Conservation (phyloP, 257 asterid genomes). For the Rubia yunnanensis region DNA sequence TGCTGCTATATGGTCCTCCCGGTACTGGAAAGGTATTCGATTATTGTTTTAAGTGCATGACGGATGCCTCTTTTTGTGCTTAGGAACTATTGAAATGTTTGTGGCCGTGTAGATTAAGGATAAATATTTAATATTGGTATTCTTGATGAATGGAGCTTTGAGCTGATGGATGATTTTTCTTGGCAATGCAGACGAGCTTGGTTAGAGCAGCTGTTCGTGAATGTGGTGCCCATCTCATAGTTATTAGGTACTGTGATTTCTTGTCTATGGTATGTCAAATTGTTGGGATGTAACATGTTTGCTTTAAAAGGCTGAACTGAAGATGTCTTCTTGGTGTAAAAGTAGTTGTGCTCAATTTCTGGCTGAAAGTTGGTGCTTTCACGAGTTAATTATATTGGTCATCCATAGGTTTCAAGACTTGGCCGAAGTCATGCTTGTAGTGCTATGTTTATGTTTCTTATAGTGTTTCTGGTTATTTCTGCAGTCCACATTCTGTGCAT, state of each 20-base stretch:
- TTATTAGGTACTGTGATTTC: constrained; percentile 46
- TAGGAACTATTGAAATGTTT: not conserved
- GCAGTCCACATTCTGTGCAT: constrained; percentile 83
- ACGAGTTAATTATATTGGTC: not conserved
- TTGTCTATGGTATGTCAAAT: not conserved
- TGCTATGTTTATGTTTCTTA: constrained; percentile 7
- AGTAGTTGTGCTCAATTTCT: not conserved
- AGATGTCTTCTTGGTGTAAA: not conserved
- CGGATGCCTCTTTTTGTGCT: not conserved
- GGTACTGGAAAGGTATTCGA: constrained; percentile 89
- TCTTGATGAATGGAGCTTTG: not conserved
- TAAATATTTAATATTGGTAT: not conserved
- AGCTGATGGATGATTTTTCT: not conserved
- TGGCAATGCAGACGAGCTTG: constrained; percentile 71
- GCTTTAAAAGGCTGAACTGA: not conserved
- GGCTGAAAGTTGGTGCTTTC: not conserved
- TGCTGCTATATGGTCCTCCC: constrained; percentile 91
- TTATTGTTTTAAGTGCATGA: not conserved
- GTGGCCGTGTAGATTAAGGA: not conserved
- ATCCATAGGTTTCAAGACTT: not conserved
- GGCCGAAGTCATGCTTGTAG: not conserved
- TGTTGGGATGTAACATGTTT: not conserved
- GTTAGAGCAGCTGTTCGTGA: constrained; percentile 97
- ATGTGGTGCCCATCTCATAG: constrained; percentile 67
- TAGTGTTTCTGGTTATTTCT: constrained; percentile 18